Evolutionary conservation across 2,329 filamentous ascomycete genomes (phyloP).

Genomic region (Calonectria fujianensis): DNA sequence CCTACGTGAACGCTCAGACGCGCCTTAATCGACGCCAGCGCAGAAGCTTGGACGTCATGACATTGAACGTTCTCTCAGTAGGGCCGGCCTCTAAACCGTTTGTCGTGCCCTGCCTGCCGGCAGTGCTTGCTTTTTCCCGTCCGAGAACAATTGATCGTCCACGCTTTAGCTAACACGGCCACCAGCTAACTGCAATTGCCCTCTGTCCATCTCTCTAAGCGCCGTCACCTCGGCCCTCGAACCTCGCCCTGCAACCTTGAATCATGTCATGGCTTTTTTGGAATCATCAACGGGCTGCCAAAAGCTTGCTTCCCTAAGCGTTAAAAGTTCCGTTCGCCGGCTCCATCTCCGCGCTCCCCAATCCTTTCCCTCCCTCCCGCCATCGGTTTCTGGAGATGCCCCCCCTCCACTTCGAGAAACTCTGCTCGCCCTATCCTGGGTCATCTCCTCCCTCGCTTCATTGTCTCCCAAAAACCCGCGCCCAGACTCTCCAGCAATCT

Average conservation of each 20-base stretch:
- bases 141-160: conserved; percentile 9
- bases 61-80: conserved; percentile 6
- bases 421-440: conserved; percentile 30
- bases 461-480: conserved; percentile 21
- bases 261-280: conserved; percentile 16
- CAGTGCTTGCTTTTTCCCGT: conserved; percentile 27
- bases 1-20: conserved; percentile 27
- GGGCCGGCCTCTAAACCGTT: conserved; percentile 15
- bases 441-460: conserved; percentile 7
- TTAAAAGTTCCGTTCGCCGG: conserved; percentile 46
- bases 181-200: not conserved
- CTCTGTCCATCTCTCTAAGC: not conserved
- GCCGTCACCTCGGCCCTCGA: not conserved
- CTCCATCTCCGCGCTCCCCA: conserved; percentile 44
- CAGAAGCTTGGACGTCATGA: conserved; percentile 35
- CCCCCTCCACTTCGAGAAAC: conserved; percentile 31
- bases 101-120: conserved; percentile 5
- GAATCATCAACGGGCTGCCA: conserved; percentile 44
- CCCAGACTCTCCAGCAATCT: conserved; percentile 28
- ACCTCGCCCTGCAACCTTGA: conserved; percentile 13
- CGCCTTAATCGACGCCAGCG: conserved; percentile 12
- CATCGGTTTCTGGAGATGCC: conserved; percentile 22
- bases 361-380: conserved; percentile 35
- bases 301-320: conserved; percentile 41
- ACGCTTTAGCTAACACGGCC: not conserved